Base-by-base conservation (phyloP, 2,329 filamentous ascomycete genomes). In the Fusarium torreyae region DNA sequence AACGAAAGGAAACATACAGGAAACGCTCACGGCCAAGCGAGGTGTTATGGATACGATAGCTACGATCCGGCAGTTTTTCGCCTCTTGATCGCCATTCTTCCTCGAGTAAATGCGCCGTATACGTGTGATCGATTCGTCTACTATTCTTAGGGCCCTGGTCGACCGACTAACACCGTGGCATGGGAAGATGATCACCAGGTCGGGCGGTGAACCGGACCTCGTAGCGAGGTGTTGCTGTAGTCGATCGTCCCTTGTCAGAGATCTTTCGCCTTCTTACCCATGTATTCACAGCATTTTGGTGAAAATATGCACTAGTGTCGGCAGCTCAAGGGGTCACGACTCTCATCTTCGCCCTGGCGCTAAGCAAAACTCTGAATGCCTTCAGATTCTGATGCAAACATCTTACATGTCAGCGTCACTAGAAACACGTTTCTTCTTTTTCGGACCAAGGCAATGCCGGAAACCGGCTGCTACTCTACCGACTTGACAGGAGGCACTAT, bases 181-280 rank as follows among this genome's bases (percentile, higher is more conserved):
- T 58, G 40, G 52, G 18, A 62, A 51, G 50, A 57, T 44, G 56
- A 52, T 56, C 66, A 68, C 52, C 52, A 63, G 39, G 46, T 55
- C 43, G 36, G 52, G 40, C 66, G 66, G 66, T 70, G 66, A 69
- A 67, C 52, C 33, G 62, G 52, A 42, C 56, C 53, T 42, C 28
- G 48, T 53, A 58, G 58, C 66, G 57, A 56, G 66, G 61, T 65
- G 62, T 49, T 58, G 48, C 40, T 61, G 59, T 44, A 69, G 54
- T 69, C 57, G 54, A 69, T 69, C 60, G 66, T 61, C 51, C 64
- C 66, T 63, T 50, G 56, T 43, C 28, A 65, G 34, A 67, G 61
- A 69, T 69, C 66, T 57, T 67, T 56, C 49, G 44, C 33, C 31
- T 53, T 44, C 39, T 45, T n/a, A 39, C 18, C 42, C 50, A 58